Evolutionary conservation across 1,284 basidiomycete genomes (phyloP).

Genomic region (Coniferiporia weirii): DNA sequence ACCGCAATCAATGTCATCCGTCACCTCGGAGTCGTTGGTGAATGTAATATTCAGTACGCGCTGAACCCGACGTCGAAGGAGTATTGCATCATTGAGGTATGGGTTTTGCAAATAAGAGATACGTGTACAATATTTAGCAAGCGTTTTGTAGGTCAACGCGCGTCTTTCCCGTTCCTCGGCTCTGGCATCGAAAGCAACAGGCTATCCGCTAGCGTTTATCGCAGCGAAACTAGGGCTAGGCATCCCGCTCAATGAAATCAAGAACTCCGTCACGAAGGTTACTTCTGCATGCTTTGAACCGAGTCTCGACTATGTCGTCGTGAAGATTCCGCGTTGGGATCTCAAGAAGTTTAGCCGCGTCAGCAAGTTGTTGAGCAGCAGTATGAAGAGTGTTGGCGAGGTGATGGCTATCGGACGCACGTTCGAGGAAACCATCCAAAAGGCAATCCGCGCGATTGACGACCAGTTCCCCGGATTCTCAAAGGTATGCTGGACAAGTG

Average conservation of each 20-base stretch:
- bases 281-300: conserved; percentile 98
- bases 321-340: conserved; percentile 99
- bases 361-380: conserved; percentile 80
- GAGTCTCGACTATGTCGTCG: conserved; percentile 93
- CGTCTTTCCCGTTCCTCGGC: conserved; percentile 97
- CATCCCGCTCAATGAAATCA: conserved; percentile 96
- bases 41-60: conserved; percentile 99
- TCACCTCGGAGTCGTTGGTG: conserved; percentile 94
- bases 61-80: conserved; percentile 93
- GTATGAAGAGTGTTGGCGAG: conserved; percentile 99
- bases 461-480: conserved; percentile 92
- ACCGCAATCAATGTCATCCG: conserved; percentile 98
- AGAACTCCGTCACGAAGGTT: conserved; percentile 94
- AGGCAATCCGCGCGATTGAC: conserved; percentile 95
- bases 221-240: conserved; percentile 96
- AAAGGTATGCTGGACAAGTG: conserved; percentile 47
- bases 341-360: conserved; percentile 96
- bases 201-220: conserved; percentile 97
- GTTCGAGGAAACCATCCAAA: conserved; percentile 98
- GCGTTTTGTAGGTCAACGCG: conserved; percentile 79
- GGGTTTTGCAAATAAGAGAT: conserved; percentile 15
- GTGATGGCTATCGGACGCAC: conserved; percentile 99
- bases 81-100: conserved; percentile 96
- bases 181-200: conserved; percentile 96
- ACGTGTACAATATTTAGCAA: neutral